phyloP scores from a whole-genome alignment of 139 green algal genomes.

The Closterium sp. region DNA sequence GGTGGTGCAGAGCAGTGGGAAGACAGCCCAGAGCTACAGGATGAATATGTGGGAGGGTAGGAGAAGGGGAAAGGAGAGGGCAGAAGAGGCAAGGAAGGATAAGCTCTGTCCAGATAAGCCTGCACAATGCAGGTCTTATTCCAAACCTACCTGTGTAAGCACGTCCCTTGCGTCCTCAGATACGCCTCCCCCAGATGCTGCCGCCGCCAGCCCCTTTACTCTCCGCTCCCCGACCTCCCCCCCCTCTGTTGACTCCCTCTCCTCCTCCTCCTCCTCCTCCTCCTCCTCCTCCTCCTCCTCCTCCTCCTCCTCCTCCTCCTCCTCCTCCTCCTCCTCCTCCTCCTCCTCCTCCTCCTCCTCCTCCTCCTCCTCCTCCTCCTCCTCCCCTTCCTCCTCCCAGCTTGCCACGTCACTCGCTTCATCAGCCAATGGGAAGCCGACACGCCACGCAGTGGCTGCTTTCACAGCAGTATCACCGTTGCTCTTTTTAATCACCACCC shows the following conservation, averaged over 20 bases:
- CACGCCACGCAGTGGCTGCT: neutral
- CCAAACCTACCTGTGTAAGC: neutral
- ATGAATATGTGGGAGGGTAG: too few relatives aligned
- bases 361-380: constrained; percentile 1
- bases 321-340: neutral
- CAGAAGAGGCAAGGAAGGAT: too few relatives aligned
- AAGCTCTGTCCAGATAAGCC: too few relatives aligned
- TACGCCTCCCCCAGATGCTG: too few relatives aligned
- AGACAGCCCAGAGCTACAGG: too few relatives aligned
- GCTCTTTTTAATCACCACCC: neutral
- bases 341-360: constrained; percentile 13
- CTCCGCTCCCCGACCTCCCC: neutral
- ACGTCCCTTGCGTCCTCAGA: neutral
- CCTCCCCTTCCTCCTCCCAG: neutral
- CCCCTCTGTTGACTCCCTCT: neutral
- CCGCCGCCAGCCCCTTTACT: neutral
- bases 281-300: constrained; percentile 18
- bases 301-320: constrained; percentile 5
- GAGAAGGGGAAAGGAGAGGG: too few relatives aligned
- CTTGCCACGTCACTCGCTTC: neutral
- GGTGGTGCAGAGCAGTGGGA: too few relatives aligned
- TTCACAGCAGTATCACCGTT: neutral
- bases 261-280: neutral
- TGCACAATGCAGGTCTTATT: neutral
- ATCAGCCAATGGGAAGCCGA: neutral